Evolutionary conservation across 2,329 filamentous ascomycete species (phyloP).

Genomic region (Aureobasidium melanogenum): DNA sequence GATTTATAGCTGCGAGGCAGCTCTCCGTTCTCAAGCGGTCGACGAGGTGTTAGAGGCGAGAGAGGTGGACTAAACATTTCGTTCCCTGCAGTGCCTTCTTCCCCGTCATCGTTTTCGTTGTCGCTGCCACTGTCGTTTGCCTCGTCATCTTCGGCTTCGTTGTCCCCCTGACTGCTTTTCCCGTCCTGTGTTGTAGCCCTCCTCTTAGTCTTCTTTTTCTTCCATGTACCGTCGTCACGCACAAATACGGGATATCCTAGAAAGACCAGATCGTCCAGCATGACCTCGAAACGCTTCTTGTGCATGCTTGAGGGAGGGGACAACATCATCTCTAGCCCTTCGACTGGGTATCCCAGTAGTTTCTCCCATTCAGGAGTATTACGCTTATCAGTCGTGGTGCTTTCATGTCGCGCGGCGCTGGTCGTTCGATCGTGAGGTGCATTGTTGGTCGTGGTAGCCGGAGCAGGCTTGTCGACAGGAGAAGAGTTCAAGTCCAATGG

Average conservation of each 20-base stretch:
- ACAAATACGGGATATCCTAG: conserved; percentile 79
- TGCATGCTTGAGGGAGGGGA: conserved; percentile 69
- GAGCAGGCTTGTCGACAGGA: background rate
- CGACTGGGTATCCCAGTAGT: conserved; percentile 64
- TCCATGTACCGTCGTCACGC: conserved; percentile 68
- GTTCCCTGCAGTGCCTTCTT: background rate
- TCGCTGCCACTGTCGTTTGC: background rate
- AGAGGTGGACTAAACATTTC: conserved; percentile 2
- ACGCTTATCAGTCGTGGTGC: conserved; percentile 1
- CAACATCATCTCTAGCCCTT: conserved; percentile 70
- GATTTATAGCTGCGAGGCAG: background rate
- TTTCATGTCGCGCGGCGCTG: background rate
- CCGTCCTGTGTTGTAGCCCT: background rate
- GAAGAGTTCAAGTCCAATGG: background rate
- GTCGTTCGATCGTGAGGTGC: background rate
- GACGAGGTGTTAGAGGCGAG: background rate
- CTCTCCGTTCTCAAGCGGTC: background rate
- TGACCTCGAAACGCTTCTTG: conserved; percentile 74
- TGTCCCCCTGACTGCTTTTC: background rate
- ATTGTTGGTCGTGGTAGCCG: background rate
- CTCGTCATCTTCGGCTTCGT: background rate
- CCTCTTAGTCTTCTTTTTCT: conserved; percentile 30
- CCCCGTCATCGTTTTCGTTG: conserved; percentile 2
- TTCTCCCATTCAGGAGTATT: conserved; percentile 49
- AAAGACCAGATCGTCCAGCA: conserved; percentile 69